A percentile compares a stretch with the other conserved stretches of the same genome.
Evolutionary conservation across 1,284 basidiomycete species (phyloP).

Genomic region (Austropuccinia psidii): DNA sequence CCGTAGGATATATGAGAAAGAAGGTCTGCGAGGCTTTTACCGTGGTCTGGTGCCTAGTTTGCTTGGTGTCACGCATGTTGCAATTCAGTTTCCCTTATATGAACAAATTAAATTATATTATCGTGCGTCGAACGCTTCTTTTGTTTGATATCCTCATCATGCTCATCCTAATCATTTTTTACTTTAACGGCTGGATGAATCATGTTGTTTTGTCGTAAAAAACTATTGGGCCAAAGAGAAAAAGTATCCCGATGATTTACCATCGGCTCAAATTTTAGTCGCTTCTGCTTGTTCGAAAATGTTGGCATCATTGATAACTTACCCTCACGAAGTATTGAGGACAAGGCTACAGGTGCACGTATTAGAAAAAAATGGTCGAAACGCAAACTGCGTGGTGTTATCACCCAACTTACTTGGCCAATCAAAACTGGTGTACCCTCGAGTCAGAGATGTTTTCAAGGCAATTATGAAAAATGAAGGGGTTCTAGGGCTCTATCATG

Average conservation of each 20-base stretch:
- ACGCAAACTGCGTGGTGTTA: constrained; percentile 31
- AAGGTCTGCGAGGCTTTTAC: constrained; percentile 79
- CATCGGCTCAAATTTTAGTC: constrained; percentile 63
- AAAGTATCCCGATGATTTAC: constrained; percentile 55
- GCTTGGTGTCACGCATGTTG: constrained; percentile 81
- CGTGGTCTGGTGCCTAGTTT: constrained; percentile 79
- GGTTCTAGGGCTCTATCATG: constrained; percentile 77
- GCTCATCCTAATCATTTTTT: background rate
- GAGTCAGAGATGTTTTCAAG: constrained; percentile 63
- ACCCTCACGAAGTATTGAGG: constrained; percentile 90
- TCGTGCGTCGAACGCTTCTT: constrained; percentile 54
- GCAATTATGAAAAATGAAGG: constrained; percentile 71
- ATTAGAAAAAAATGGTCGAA: constrained; percentile 43
- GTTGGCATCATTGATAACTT: constrained; percentile 84
- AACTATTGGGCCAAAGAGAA: constrained; percentile 44
- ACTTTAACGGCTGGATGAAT: no score
- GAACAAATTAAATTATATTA: constrained; percentile 76
- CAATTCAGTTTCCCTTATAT: constrained; percentile 92
- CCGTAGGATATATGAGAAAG: constrained; percentile 70
- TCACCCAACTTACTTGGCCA: background rate
- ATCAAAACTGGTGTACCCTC: constrained; percentile 45
- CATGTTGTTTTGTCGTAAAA: no score
- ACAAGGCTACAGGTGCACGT: constrained; percentile 80
- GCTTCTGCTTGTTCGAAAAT: constrained; percentile 87
- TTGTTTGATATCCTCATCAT: background rate